These are phyloP conservation scores for Sisymbrium altissimum DNA, from an alignment of 345 rosid species.

Conservation along the genomic window DNA sequence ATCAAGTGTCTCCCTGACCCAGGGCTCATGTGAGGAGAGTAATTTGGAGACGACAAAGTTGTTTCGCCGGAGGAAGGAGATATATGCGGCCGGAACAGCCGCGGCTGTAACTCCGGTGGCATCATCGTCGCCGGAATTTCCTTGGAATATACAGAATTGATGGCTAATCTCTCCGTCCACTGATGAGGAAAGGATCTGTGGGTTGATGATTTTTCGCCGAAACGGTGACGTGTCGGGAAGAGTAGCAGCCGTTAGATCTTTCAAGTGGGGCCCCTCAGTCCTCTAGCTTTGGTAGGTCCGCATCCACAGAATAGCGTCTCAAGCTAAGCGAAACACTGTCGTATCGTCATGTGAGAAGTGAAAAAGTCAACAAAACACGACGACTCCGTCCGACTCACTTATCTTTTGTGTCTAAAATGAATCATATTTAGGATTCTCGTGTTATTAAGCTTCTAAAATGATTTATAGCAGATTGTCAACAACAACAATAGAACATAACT, in stretches of 20 bases:
- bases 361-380: no score
- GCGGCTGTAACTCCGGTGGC: conserved; percentile 89
- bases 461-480: no score
- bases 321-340: background rate
- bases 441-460: no score
- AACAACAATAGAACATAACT: no score
- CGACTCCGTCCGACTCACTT: no score
- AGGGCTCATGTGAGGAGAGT: conserved; percentile 44
- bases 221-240: conserved; percentile 28
- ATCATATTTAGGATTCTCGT: no score
- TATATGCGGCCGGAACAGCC: conserved; percentile 82
- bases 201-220: conserved; percentile 27
- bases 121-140: conserved; percentile 60
- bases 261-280: background rate
- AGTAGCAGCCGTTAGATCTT: conserved; percentile 31
- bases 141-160: background rate
- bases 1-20: conserved; percentile 38
- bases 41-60: conserved; percentile 40
- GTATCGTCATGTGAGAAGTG: background rate
- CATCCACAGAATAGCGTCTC: background rate
- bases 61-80: conserved; percentile 46
- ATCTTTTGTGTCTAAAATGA: no score
- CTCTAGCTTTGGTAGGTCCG: background rate
- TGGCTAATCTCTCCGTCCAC: conserved; percentile 7
- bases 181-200: conserved; percentile 33